phyloP scores from a whole-genome alignment of 129 eudicot genomes.

The Ambrosia artemisiifolia region DNA sequence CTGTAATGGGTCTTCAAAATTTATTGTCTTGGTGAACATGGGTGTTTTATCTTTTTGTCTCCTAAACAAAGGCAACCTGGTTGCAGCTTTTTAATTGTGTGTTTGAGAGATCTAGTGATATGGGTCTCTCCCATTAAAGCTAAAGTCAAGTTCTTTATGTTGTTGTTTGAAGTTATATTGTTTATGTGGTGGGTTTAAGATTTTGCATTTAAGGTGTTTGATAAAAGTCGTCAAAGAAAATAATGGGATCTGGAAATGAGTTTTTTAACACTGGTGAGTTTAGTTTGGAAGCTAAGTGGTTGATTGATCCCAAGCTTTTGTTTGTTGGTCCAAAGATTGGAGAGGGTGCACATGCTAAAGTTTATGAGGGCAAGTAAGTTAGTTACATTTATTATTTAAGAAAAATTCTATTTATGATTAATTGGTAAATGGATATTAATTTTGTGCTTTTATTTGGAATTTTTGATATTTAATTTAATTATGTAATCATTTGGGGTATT shows the following conservation, averaged over 20 bases:
- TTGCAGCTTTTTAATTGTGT: slow-evolving; percentile 23
- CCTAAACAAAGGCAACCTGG: slow-evolving; percentile 34
- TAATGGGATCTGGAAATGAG: slow-evolving; percentile 81
- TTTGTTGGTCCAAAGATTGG: slow-evolving; percentile 96
- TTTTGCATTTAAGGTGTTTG: slow-evolving; percentile 24
- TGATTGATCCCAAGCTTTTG: slow-evolving; percentile 91
- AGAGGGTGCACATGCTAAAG: slow-evolving; percentile 96
- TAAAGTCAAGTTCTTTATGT: not conserved
- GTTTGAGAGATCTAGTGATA: slow-evolving; percentile 7
- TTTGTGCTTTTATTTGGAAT: not conserved
- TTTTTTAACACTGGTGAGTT: slow-evolving; percentile 51
- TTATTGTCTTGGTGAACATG: slow-evolving; percentile 36
- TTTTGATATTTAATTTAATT: not conserved
- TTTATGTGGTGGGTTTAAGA: slow-evolving; percentile 10
- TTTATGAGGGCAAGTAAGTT: slow-evolving; percentile 96
- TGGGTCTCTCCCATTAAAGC: slow-evolving; percentile 24
- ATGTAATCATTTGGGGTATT: not conserved
- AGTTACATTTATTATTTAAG: not conserved
- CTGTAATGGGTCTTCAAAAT: slow-evolving; percentile 12
- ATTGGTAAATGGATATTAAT: slow-evolving; percentile 11
- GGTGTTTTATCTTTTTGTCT: slow-evolving; percentile 32
- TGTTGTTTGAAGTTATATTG: slow-evolving; percentile 8
- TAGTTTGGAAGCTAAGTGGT: slow-evolving; percentile 79
- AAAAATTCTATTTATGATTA: not conserved
- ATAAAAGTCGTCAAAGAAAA: slow-evolving; percentile 25